Conservation (phyloP, 1,139 yeast genomes). For the Oligophagozyma castellii region DNA sequence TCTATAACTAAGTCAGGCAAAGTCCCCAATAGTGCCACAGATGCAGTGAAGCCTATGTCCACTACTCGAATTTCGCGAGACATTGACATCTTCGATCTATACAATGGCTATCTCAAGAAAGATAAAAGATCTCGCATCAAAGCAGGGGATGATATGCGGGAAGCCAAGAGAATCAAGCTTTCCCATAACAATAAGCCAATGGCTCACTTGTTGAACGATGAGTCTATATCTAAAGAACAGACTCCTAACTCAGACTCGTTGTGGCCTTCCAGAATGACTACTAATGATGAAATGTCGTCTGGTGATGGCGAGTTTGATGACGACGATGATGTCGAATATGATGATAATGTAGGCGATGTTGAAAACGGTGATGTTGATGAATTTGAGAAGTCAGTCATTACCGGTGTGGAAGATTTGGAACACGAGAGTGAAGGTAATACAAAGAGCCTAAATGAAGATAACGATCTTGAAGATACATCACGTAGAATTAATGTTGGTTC, state of each 20-base stretch:
- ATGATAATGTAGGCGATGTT: slow-evolving; percentile 2
- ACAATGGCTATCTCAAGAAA: slow-evolving; percentile 14
- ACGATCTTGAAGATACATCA: slow-evolving; percentile 6
- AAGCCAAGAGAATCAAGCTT: slow-evolving; percentile 9
- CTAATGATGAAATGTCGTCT: slow-evolving; percentile 10
- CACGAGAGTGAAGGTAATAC: slow-evolving; percentile 12
- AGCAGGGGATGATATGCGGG: slow-evolving; percentile 5
- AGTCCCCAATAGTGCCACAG: slow-evolving; percentile 8
- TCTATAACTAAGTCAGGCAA: slow-evolving; percentile 5
- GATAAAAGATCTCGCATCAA: slow-evolving; percentile 13
- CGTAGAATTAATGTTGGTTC: too few relatives aligned
- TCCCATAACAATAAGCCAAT: slow-evolving; percentile 32
- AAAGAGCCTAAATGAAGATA: slow-evolving; percentile 8
- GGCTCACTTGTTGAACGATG: slow-evolving; percentile 60
- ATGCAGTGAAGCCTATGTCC: too few relatives aligned
- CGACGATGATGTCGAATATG: slow-evolving; percentile 4
- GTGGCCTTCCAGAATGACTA: slow-evolving; percentile 1
- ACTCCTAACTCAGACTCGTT: slow-evolving; percentile 7
- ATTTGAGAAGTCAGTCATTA: slow-evolving; percentile 9
- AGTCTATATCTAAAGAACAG: slow-evolving; percentile 18
- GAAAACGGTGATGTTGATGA: background rate
- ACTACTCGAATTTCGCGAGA: too few relatives aligned
- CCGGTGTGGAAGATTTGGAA: too few relatives aligned
- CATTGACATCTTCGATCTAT: slow-evolving; percentile 22
- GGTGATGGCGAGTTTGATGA: slow-evolving; percentile 7